These are phyloP conservation scores for Rhodamnia argentea DNA, from an alignment of 345 rosid species.

Conservation along the genomic window DNA sequence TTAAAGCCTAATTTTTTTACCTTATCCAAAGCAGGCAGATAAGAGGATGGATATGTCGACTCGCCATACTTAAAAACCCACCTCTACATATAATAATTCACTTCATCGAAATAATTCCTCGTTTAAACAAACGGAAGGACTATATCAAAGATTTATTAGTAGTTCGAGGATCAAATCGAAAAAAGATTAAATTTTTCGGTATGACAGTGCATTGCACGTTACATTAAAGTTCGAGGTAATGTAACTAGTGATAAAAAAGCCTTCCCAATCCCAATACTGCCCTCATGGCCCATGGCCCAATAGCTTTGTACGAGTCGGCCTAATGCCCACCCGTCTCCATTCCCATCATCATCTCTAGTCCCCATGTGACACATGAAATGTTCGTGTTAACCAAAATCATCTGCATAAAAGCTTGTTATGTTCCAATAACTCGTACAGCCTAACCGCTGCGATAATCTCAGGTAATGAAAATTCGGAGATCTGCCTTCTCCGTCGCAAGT, in stretches of 20 bases:
- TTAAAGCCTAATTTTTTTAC: background rate
- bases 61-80: background rate
- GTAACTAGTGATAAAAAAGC: background rate
- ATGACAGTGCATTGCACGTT: background rate
- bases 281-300: background rate
- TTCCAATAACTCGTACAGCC: background rate
- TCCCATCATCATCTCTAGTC: background rate
- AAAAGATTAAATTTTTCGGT: background rate
- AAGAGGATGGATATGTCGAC: background rate
- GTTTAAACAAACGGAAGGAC: background rate
- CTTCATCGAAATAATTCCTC: rapidly evolving
- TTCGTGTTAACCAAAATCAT: background rate
- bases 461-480: background rate
- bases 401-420: background rate
- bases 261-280: background rate
- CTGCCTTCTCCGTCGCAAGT: background rate
- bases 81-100: background rate
- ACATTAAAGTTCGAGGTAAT: background rate
- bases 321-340: background rate
- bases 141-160: background rate
- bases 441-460: background rate
- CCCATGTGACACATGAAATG: background rate
- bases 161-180: rapidly evolving
- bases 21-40: rapidly evolving
- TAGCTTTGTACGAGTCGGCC: background rate